phyloP scores from a whole-genome alignment of 108 stramenopile species.

The Skeletonema costatum region DNA sequence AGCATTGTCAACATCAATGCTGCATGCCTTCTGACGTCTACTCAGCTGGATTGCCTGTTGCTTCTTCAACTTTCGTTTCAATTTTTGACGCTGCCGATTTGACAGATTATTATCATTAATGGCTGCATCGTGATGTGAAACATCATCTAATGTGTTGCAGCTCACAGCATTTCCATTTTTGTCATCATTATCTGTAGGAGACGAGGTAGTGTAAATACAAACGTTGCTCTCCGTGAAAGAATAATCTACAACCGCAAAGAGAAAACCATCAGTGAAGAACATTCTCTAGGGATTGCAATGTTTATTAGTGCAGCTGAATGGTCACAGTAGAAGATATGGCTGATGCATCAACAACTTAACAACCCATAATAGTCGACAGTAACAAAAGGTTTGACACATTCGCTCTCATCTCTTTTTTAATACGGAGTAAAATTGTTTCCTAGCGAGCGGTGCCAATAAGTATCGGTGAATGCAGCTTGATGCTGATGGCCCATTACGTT shows the following conservation, averaged over 20 bases:
- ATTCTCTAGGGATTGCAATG: not conserved
- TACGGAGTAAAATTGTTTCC: too few species aligned
- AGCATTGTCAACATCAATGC: not conserved
- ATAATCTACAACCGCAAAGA: conserved; percentile 9
- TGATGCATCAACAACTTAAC: too few species aligned
- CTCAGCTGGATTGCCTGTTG: not conserved
- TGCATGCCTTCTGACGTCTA: not conserved
- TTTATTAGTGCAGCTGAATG: too few species aligned
- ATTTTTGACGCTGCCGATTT: conserved; percentile 3
- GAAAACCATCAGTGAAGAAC: conserved; percentile 3
- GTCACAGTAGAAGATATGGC: too few species aligned
- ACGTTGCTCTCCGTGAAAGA: not conserved
- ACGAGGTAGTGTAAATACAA: too few species aligned
- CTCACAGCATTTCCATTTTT: not conserved
- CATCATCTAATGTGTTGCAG: not conserved
- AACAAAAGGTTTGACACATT: too few species aligned
- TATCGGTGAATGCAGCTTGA: too few species aligned
- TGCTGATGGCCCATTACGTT: too few species aligned
- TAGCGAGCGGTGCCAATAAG: too few species aligned
- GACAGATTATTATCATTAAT: not conserved
- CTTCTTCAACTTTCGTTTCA: not conserved
- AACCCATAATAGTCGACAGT: too few species aligned
- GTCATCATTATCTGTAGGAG: not conserved
- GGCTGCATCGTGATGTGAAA: not conserved
- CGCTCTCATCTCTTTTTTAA: too few species aligned